Evolutionary conservation across 192 early-diverging fungal genomes (phyloP).

Genomic region (Mycoemilia scoparia): DNA sequence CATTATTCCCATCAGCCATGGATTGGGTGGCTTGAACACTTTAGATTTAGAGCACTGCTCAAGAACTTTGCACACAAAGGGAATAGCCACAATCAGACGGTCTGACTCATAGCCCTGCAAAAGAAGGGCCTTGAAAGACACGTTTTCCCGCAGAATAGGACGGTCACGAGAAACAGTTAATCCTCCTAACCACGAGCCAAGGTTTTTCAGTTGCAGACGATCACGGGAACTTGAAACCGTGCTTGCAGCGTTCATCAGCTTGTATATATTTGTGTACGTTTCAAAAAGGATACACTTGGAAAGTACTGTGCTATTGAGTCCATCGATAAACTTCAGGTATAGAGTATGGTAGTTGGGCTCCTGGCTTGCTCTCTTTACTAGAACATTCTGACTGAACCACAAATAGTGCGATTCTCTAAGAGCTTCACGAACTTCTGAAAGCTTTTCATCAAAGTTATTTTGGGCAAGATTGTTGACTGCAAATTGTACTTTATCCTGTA

Average conservation of each 20-base stretch:
- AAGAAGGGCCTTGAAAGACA: slow-evolving; percentile 85
- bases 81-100: slow-evolving; percentile 86
- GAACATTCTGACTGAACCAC: slow-evolving; percentile 92
- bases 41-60: slow-evolving; percentile 70
- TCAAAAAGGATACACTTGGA: slow-evolving; percentile 66
- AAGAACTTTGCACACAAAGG: slow-evolving; percentile 94
- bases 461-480: slow-evolving; percentile 89
- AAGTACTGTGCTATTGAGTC: slow-evolving; percentile 46
- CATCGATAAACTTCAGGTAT: slow-evolving; percentile 71
- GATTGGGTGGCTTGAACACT: slow-evolving; percentile 89
- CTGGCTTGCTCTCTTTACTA: slow-evolving; percentile 86
- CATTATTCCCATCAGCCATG: slow-evolving; percentile 95
- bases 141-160: slow-evolving; percentile 89
- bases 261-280: slow-evolving; percentile 70
- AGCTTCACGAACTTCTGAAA: slow-evolving; percentile 38
- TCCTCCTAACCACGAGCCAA: slow-evolving; percentile 95
- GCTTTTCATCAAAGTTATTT: slow-evolving; percentile 70
- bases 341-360: slow-evolving; percentile 94
- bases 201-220: slow-evolving; percentile 77
- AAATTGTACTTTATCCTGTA: slow-evolving; percentile 89
- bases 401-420: slow-evolving; percentile 54
- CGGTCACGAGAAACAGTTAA: slow-evolving; percentile 88
- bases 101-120: slow-evolving; percentile 78
- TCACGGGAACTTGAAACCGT: slow-evolving; percentile 80
- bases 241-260: slow-evolving; percentile 83